These are phyloP conservation scores for Clavispora carvajalis DNA, from an alignment of 805 yeast species.

Conservation along the genomic window DNA sequence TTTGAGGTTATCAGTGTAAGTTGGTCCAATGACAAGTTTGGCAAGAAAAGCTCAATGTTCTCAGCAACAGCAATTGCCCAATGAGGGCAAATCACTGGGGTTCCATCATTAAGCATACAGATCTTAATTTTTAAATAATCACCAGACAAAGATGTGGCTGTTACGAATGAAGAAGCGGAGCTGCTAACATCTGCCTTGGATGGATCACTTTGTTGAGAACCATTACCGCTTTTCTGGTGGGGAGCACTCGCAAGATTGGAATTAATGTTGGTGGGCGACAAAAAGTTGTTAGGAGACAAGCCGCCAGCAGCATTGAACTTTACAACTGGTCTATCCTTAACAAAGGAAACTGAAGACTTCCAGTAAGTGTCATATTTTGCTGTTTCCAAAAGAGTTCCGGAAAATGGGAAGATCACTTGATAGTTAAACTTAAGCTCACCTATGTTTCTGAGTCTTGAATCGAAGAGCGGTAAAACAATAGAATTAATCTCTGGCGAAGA, in stretches of 20 bases:
- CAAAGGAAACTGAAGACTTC: constrained; percentile 76
- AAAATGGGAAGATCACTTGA: constrained; percentile 84
- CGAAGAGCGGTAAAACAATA: constrained; percentile 69
- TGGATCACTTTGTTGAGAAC: not conserved
- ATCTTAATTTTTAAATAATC: constrained; percentile 67
- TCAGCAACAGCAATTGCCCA: constrained; percentile 50
- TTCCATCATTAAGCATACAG: constrained; percentile 73
- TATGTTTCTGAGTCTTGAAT: constrained; percentile 70
- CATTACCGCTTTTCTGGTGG: constrained; percentile 1
- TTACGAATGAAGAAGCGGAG: constrained; percentile 60
- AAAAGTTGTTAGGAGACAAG: constrained; percentile 36
- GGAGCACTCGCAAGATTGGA: constrained; percentile 4
- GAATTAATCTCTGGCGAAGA: constrained; percentile 37
- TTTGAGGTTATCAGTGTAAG: constrained; percentile 34
- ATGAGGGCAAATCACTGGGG: constrained; percentile 75
- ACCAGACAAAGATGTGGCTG: constrained; percentile 87
- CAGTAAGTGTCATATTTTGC: constrained; percentile 94
- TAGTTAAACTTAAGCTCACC: constrained; percentile 76
- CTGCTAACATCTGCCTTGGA: not conserved
- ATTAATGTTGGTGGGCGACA: constrained; percentile 29
- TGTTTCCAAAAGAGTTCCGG: constrained; percentile 78
- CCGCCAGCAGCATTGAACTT: constrained; percentile 35
- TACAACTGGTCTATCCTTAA: constrained; percentile 26
- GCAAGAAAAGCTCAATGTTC: constrained; percentile 54
- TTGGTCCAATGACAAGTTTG: constrained; percentile 51